Evolutionary conservation across 1,139 yeast genomes (phyloP).

Genomic region (Kurtzmaniella natalensis): DNA sequence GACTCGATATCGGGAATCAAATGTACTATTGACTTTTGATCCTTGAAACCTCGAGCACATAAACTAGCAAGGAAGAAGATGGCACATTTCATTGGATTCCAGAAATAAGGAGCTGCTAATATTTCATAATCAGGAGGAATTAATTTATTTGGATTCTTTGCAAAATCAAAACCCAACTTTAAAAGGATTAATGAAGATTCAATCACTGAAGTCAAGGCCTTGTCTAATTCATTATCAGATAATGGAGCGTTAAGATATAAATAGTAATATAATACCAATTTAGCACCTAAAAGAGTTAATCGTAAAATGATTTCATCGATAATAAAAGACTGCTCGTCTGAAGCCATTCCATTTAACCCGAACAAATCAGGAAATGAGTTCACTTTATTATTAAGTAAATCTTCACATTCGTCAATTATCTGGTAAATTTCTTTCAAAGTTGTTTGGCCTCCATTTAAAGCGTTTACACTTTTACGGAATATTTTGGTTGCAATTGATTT

Average conservation of each 20-base stretch:
- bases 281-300: neutral
- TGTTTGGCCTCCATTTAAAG: neutral
- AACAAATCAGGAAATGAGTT: constrained; percentile 1
- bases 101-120: constrained; percentile 1
- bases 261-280: constrained; percentile 1
- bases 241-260: neutral
- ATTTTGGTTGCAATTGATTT: neutral
- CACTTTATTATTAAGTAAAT: neutral
- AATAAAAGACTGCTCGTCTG: constrained; percentile 1
- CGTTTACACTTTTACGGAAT: neutral
- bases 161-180: neutral
- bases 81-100: constrained; percentile 1
- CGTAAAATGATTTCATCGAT: constrained; percentile 1
- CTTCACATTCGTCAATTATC: neutral
- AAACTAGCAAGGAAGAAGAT: neutral
- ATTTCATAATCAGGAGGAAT: constrained; percentile 1
- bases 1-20: neutral
- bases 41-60: neutral
- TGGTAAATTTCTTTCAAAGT: neutral
- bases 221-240: neutral
- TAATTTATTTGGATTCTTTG: neutral
- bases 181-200: constrained; percentile 1
- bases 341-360: neutral
- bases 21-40: neutral
- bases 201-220: neutral